Evolutionary conservation across 805 yeast genomes (phyloP).

Genomic region (Hanseniaspora valbyensis): DNA sequence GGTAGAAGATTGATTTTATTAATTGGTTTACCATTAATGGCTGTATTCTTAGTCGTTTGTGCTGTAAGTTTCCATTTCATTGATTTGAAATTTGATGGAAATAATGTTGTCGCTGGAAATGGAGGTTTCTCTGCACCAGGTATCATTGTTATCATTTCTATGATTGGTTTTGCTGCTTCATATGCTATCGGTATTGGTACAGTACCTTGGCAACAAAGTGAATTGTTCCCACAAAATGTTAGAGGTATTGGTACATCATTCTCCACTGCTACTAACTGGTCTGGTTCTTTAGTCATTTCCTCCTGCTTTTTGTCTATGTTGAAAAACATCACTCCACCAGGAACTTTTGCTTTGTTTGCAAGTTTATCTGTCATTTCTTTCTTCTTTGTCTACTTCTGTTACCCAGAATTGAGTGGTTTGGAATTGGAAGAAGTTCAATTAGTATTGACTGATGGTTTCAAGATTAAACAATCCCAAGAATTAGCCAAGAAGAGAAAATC

Average conservation of each 20-base stretch:
- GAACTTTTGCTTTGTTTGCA: constrained; percentile 86
- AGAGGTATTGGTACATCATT: constrained; percentile 86
- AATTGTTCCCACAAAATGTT: constrained; percentile 84
- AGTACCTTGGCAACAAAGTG: constrained; percentile 97
- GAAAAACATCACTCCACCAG: constrained; percentile 84
- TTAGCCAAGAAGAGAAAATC: constrained; percentile 40
- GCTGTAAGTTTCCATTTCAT: constrained; percentile 87
- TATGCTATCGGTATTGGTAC: constrained; percentile 94
- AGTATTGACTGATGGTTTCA: constrained; percentile 73
- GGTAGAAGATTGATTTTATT: constrained; percentile 80
- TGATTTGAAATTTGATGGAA: constrained; percentile 45
- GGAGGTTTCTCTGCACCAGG: constrained; percentile 73
- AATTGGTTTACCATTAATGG: constrained; percentile 78
- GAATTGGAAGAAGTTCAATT: constrained; percentile 85
- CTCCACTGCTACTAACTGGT: constrained; percentile 92
- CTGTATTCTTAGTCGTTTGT: constrained; percentile 60
- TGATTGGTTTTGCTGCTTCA: constrained; percentile 78
- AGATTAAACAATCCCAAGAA: constrained; percentile 53
- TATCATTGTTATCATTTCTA: constrained; percentile 67
- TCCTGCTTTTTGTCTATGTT: constrained; percentile 91
- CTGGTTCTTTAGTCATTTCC: constrained; percentile 83
- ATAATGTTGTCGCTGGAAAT: constrained; percentile 33
- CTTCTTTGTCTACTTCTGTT: constrained; percentile 66
- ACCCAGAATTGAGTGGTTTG: constrained; percentile 85
- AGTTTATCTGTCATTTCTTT: constrained; percentile 64